These are phyloP conservation scores for Pythium apleroticum DNA, from an alignment of 352 stramenopile genomes.

Conservation along the genomic window DNA sequence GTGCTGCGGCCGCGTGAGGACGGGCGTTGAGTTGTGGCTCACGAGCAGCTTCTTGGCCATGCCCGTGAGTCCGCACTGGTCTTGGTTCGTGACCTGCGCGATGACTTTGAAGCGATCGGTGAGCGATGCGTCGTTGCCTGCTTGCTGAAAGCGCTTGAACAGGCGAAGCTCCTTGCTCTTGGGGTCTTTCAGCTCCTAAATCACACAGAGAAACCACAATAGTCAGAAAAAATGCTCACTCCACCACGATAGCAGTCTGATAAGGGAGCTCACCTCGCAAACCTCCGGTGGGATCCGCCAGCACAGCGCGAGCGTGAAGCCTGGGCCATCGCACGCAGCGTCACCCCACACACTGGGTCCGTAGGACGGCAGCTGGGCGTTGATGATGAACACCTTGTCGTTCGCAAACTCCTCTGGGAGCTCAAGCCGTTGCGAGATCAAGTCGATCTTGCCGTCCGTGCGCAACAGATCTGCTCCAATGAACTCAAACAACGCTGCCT, in stretches of 20 bases:
- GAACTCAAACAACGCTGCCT: conserved; percentile 71
- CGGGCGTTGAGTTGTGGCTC: conserved; percentile 79
- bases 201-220: conserved; percentile 1
- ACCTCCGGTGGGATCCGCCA: conserved; percentile 75
- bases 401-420: conserved; percentile 53
- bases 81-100: conserved; percentile 80
- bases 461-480: conserved; percentile 70
- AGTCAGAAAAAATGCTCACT: neutral
- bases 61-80: conserved; percentile 76
- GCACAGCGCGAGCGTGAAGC: conserved; percentile 77
- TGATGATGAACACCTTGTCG: conserved; percentile 78
- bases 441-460: conserved; percentile 68
- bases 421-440: conserved; percentile 72
- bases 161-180: conserved; percentile 57
- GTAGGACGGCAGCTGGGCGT: conserved; percentile 80
- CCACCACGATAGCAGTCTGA: neutral
- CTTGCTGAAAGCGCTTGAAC: conserved; percentile 71
- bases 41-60: conserved; percentile 76
- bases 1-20: conserved; percentile 83
- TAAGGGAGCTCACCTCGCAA: conserved; percentile 38
- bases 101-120: conserved; percentile 88
- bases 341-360: conserved; percentile 76
- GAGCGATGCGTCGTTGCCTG: conserved; percentile 58
- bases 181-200: conserved; percentile 57
- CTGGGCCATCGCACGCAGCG: conserved; percentile 56